Evolutionary conservation across 257 asterid species (phyloP).

Genomic region (Solanum sitiens): DNA sequence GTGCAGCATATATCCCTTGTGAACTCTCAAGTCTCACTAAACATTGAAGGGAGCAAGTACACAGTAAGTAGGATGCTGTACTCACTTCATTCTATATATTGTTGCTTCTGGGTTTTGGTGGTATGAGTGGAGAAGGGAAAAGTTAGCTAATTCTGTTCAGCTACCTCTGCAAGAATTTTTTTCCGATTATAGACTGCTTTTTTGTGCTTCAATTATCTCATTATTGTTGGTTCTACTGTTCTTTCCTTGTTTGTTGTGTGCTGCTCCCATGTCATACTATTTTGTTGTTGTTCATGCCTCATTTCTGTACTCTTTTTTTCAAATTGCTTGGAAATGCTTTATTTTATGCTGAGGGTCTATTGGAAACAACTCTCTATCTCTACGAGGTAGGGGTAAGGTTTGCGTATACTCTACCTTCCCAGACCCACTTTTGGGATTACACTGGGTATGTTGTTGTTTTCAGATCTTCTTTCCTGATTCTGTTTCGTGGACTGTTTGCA

Average conservation of each 20-base stretch:
- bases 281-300: neutral
- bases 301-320: neutral
- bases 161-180: neutral
- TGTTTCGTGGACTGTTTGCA: neutral
- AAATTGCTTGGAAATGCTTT: neutral
- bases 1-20: slow-evolving; percentile 97
- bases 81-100: neutral
- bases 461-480: neutral
- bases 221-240: neutral
- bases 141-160: neutral
- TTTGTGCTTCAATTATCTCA: neutral
- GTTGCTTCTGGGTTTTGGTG: neutral
- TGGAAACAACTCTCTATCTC: neutral
- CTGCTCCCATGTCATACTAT: neutral
- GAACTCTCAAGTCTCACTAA: slow-evolving; percentile 85
- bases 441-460: neutral
- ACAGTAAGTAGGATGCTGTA: slow-evolving; percentile 47
- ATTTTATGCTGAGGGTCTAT: neutral
- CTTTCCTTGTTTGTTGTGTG: neutral
- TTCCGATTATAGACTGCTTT: neutral
- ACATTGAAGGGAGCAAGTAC: slow-evolving; percentile 99
- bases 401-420: neutral
- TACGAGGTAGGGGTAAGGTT: neutral
- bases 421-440: neutral
- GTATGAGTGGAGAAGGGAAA: neutral